These are phyloP conservation scores for Periconia macrospinosa DNA, from an alignment of 2,329 filamentous ascomycete genomes.

Conservation along the genomic window DNA sequence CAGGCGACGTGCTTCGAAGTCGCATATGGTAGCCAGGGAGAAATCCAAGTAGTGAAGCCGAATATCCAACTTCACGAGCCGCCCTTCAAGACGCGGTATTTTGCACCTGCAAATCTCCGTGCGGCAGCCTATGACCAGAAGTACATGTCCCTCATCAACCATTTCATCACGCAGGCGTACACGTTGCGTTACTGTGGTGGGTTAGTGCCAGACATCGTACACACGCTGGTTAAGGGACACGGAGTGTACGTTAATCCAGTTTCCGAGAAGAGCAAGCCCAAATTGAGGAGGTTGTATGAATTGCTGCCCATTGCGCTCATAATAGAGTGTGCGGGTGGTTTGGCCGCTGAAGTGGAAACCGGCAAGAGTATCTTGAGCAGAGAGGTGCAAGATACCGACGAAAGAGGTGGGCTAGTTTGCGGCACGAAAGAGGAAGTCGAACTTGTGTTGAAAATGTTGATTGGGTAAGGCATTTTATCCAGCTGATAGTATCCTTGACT, in stretches of 20 bases:
- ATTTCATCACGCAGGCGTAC: conserved; percentile 57
- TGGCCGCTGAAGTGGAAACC: conserved; percentile 54
- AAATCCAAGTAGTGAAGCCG: conserved; percentile 47
- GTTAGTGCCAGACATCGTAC: conserved; percentile 63
- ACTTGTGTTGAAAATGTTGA: conserved; percentile 10
- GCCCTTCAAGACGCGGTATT: conserved; percentile 58
- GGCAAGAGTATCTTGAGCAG: conserved; percentile 25
- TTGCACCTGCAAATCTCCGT: conserved; percentile 65
- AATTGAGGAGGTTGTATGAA: conserved; percentile 63
- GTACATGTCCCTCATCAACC: conserved; percentile 55
- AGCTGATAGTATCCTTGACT: too few relatives aligned
- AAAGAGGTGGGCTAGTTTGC: conserved; percentile 35
- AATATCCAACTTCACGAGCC: conserved; percentile 43
- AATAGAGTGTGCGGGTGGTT: conserved; percentile 62
- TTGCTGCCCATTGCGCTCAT: conserved; percentile 62
- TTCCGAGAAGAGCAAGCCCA: conserved; percentile 55
- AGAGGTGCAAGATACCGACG: conserved; percentile 29
- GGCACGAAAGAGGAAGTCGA: conserved; percentile 34
- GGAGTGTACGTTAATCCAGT: conserved; percentile 64
- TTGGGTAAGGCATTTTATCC: neutral
- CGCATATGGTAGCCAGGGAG: conserved; percentile 34
- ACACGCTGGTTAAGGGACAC: conserved; percentile 63
- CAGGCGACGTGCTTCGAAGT: conserved; percentile 56
- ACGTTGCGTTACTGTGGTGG: conserved; percentile 64
- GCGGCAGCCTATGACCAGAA: conserved; percentile 54